These are phyloP conservation scores for Eimeria sp. DNA, from an alignment of 169 alveolate species.

Conservation along the genomic window DNA sequence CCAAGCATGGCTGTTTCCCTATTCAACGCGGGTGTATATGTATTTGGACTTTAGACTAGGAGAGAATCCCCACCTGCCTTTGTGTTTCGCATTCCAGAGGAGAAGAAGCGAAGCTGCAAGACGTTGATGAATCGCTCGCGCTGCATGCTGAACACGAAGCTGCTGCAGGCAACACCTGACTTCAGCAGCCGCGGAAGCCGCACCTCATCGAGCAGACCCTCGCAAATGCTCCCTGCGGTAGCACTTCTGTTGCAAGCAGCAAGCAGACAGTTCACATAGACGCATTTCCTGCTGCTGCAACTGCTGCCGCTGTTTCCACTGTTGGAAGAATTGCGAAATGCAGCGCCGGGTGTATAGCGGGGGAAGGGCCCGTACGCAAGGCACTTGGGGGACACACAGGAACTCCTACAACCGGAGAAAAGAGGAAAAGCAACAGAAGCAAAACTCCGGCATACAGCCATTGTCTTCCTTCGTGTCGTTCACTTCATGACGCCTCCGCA, in stretches of 20 bases:
- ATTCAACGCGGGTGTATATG: too few species aligned
- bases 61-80: background rate
- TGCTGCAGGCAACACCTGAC: background rate
- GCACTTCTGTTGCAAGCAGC: background rate
- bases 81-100: constrained; percentile 30
- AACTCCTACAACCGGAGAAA: background rate
- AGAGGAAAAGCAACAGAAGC: background rate
- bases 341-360: background rate
- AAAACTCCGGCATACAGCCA: background rate
- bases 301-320: background rate
- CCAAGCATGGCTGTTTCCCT: too few species aligned
- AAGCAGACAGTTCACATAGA: background rate
- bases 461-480: background rate
- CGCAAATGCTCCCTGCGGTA: background rate
- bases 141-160: background rate
- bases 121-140: background rate
- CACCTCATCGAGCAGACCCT: background rate
- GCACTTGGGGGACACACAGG: background rate
- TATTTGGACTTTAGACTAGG: too few species aligned
- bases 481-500: background rate
- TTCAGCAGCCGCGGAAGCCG: background rate
- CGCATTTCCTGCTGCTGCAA: background rate
- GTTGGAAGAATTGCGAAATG: background rate
- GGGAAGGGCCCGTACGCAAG: background rate
- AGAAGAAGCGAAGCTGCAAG: background rate